Evolutionary conservation across 345 rosid genomes (phyloP), one percentile per base, ranked within the genome.

Genomic region (Turritis glabra): DNA sequence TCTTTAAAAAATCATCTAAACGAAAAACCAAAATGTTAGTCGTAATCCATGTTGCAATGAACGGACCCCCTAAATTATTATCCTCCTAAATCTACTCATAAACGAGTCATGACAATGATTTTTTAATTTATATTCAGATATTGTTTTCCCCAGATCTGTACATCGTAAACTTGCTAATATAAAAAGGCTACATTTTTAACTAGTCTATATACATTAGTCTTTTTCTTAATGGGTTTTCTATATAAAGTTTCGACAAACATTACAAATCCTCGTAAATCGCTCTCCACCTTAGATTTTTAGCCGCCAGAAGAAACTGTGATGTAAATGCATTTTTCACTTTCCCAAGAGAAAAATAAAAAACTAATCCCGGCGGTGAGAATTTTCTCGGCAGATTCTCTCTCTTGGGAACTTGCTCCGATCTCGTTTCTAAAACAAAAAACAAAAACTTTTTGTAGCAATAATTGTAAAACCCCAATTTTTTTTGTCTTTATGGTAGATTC

Each of bases 101-200:
- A 27, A 37, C 64, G 71, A 76, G 80, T 76, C 80, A 76, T 55
- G 75, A 76, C 59, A 63, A 44, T 63, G 75, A 69, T 46, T 35
- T 43, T 41, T 41, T 19, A 37, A 41, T 75, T 58, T 51, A 43
- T 38, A 21, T 59, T 35, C 30, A 33, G 33, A 65, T 56, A 66
- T 15, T 48, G 2, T 27, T 57, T 29, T 15, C 15, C 29, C 53
- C 37, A 48, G 60, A 57, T 64, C 61, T 27, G 0, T 58, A 9
- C 53, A 61, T 72, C 13, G 43, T 32, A 29, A 51, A 41, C 7
- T 73, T 53, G 33, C 14, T 30, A 29, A 21, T 32, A 29, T n/a
- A 32, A 57, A 14, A 62, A 13, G 25, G 55, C 15, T 21, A 21
- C 1, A 56, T 8, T 19, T 56, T 21, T 37, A 15, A 13, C 14